A percentile compares a stretch with the other conserved stretches of the same genome.
Conservation (phyloP, 805 yeast species). For the Starmerella scarabaei region DNA sequence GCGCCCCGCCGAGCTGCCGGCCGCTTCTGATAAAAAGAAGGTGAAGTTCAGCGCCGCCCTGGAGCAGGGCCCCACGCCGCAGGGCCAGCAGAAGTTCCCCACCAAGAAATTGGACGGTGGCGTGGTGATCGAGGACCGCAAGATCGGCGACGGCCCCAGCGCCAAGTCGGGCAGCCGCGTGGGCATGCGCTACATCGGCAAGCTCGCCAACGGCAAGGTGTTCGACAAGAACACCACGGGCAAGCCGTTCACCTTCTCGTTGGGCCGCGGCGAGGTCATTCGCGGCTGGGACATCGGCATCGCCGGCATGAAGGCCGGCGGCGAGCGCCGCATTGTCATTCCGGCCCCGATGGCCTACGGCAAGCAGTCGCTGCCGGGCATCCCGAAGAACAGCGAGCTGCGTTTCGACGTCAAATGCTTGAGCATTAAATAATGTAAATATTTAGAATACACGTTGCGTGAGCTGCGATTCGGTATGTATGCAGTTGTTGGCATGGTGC, state of each 20-base stretch:
- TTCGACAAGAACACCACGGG: conserved; percentile 97
- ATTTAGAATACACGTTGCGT: background rate
- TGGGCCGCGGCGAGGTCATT: conserved; percentile 97
- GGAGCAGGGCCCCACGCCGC: conserved; percentile 81
- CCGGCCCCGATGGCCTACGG: conserved; percentile 98
- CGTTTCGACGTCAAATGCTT: conserved; percentile 93
- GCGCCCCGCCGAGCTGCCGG: conserved; percentile 28
- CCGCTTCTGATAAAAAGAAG: conserved; percentile 43
- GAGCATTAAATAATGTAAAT: conserved; percentile 51
- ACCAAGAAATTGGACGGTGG: conserved; percentile 82
- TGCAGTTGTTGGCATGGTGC: background rate
- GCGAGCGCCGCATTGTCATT: conserved; percentile 93
- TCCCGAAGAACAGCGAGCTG: conserved; percentile 93
- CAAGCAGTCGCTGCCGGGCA: conserved; percentile 83
- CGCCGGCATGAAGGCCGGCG: conserved; percentile 96
- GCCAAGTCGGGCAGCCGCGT: conserved; percentile 85
- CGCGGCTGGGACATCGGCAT: conserved; percentile 99
- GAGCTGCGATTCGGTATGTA: background rate
- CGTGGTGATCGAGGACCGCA: conserved; percentile 84
- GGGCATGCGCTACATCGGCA: conserved; percentile 95
- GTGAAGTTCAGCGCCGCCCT: conserved; percentile 83
- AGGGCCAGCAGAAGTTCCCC: conserved; percentile 30
- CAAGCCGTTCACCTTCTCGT: conserved; percentile 80
- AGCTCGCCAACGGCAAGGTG: conserved; percentile 88
- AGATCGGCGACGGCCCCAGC: conserved; percentile 70